phyloP scores from a whole-genome alignment of 1,284 basidiomycete genomes.

The Psilocybe mexicana region DNA sequence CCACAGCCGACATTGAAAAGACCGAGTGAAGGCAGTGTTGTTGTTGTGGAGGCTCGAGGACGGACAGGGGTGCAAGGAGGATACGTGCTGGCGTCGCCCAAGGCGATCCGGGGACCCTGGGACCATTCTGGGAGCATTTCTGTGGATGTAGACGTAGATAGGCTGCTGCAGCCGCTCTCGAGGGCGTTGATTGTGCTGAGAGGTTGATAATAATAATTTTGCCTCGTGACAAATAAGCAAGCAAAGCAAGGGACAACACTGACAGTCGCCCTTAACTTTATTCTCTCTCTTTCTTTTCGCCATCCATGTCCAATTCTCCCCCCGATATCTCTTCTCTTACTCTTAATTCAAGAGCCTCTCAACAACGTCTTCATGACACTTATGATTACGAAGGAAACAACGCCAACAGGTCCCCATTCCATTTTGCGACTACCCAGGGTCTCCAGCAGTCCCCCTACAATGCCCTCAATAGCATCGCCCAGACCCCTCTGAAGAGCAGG shows the following conservation, averaged over 20 bases:
- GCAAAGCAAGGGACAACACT: conserved; percentile 34
- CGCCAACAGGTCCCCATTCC: conserved; percentile 59
- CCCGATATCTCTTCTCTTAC: conserved; percentile 77
- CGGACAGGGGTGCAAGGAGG: conserved; percentile 2
- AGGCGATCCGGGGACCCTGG: conserved; percentile 52
- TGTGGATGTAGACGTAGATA: conserved; percentile 46
- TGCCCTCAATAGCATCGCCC: conserved; percentile 55
- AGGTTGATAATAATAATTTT: conserved; percentile 18
- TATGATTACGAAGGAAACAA: conserved; percentile 75
- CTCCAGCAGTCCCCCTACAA: conserved; percentile 67
- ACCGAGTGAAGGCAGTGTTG: conserved; percentile 12
- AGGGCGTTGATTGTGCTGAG: conserved; percentile 39
- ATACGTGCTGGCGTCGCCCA: background rate
- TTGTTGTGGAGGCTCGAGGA: background rate
- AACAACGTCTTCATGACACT: conserved; percentile 80
- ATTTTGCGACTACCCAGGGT: conserved; percentile 67
- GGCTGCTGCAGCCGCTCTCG: conserved; percentile 45
- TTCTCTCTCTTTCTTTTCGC: conserved; percentile 31
- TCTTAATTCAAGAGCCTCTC: conserved; percentile 55
- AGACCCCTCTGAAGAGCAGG: conserved; percentile 75
- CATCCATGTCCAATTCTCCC: conserved; percentile 70
- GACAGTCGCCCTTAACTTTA: conserved; percentile 14
- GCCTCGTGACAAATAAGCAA: conserved; percentile 31
- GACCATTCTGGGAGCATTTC: conserved; percentile 50
- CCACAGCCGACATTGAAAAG: conserved; percentile 53